Evolutionary conservation across 192 early-diverging fungal species (phyloP).

Genomic region (Backusella liffmaniae): DNA sequence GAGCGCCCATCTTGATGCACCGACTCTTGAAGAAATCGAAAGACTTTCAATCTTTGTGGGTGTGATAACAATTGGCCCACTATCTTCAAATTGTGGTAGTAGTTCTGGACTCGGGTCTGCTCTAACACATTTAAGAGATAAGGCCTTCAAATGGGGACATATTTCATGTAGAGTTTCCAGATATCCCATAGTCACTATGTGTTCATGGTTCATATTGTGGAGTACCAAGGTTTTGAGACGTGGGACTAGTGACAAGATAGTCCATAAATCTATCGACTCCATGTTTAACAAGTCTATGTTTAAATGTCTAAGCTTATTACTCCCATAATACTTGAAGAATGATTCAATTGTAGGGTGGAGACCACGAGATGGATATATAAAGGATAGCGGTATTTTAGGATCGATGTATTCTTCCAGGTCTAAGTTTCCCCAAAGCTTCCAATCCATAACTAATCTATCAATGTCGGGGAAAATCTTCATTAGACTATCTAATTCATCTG

Average conservation of each 20-base stretch:
- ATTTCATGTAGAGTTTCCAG: background rate
- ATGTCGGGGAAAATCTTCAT: background rate
- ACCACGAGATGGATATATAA: slow-evolving; percentile 2
- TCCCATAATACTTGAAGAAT: background rate
- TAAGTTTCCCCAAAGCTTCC: background rate
- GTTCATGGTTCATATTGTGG: slow-evolving; percentile 8
- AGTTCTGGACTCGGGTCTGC: slow-evolving; percentile 2
- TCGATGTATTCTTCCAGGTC: background rate
- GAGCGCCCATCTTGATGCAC: slow-evolving; percentile 7
- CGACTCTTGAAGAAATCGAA: slow-evolving; percentile 5
- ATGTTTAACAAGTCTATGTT: background rate
- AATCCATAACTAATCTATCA: slow-evolving; percentile 1
- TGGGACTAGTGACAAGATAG: background rate
- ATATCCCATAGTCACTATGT: slow-evolving; percentile 13
- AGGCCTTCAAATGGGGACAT: background rate
- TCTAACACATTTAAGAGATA: slow-evolving; percentile 3
- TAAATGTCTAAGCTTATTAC: background rate
- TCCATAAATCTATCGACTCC: slow-evolving; percentile 6
- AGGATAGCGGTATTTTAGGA: background rate
- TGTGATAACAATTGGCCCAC: background rate
- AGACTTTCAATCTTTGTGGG: background rate
- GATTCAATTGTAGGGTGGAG: background rate
- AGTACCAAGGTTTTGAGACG: background rate
- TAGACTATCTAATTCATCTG: background rate
- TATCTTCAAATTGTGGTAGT: background rate